These are phyloP conservation scores for Caulochytrium protostelioides DNA, from an alignment of 371 early-diverging fungal genomes.

Conservation along the genomic window DNA sequence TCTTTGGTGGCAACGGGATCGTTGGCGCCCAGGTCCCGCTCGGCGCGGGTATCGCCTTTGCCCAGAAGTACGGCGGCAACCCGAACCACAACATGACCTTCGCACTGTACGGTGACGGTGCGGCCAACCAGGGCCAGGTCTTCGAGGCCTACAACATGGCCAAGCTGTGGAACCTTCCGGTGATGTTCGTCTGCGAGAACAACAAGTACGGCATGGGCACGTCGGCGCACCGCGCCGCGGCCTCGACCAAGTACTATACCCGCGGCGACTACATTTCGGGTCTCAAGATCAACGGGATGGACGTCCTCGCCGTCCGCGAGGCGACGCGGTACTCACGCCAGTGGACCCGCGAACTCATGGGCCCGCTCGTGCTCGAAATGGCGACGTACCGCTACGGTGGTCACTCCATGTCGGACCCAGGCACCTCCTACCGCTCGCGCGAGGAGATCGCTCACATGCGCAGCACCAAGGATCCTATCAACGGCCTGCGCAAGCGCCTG, in stretches of 20 bases:
- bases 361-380: conserved; percentile 92
- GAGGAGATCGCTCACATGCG: conserved; percentile 96
- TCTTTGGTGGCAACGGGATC: conserved; percentile 99
- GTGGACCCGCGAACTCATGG: conserved; percentile 58
- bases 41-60: conserved; percentile 91
- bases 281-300: conserved; percentile 83
- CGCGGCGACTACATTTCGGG: conserved; percentile 96
- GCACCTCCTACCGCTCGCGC: conserved; percentile 92
- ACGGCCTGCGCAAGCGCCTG: conserved; percentile 59
- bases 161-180: conserved; percentile 92
- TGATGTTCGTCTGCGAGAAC: conserved; percentile 95
- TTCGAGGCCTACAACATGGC: conserved; percentile 99
- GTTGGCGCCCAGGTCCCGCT: conserved; percentile 97
- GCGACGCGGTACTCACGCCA: conserved; percentile 67
- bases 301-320: conserved; percentile 73
- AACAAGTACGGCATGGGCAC: conserved; percentile 99
- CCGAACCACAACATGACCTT: conserved; percentile 67
- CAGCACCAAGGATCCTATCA: conserved; percentile 76
- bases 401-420: conserved; percentile 99
- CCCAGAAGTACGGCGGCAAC: conserved; percentile 72
- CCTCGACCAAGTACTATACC: conserved; percentile 83
- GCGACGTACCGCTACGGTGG: conserved; percentile 97
- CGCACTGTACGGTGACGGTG: conserved; percentile 96
- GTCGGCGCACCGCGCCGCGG: conserved; percentile 66
- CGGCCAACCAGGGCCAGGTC: conserved; percentile 98